These are phyloP conservation scores for Metschnikowia similis DNA, from an alignment of 805 yeast genomes.

Conservation along the genomic window DNA sequence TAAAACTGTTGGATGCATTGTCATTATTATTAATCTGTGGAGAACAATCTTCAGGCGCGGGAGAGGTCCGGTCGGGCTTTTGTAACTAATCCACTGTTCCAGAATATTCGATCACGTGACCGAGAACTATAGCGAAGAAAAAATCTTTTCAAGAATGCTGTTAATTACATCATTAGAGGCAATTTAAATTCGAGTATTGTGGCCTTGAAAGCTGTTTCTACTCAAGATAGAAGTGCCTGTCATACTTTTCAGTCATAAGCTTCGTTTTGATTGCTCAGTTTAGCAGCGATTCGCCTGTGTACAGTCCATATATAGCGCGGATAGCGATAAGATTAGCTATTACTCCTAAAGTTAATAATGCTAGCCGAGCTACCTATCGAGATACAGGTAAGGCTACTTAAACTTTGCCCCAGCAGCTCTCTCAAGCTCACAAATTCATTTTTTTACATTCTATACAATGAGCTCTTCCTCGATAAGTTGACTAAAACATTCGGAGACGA, in stretches of 20 bases:
- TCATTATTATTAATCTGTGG: conserved; percentile 10
- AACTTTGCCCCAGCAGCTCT: conserved; percentile 28
- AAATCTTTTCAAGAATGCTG: neutral
- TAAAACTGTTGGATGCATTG: conserved; percentile 49
- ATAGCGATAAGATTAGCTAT: conserved; percentile 1
- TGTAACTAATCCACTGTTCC: conserved; percentile 7
- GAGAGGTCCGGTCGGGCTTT: neutral
- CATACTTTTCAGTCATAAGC: neutral
- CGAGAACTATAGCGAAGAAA: neutral
- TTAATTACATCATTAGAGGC: no score
- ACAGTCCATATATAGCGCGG: neutral
- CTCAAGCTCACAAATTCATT: conserved; percentile 35
- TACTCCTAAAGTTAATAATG: conserved; percentile 7
- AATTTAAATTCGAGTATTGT: no score
- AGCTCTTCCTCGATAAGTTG: conserved; percentile 40
- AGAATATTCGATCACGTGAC: conserved; percentile 19
- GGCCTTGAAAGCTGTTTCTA: no score
- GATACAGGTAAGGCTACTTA: conserved; percentile 35
- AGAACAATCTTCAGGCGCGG: neutral
- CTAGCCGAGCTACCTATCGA: conserved; percentile 37
- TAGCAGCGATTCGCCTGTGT: neutral
- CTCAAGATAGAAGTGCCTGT: neutral
- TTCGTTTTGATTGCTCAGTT: neutral
- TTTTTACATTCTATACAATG: conserved; percentile 49
- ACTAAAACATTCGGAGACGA: conserved; percentile 35